phyloP scores from a whole-genome alignment of 1,139 yeast species.

The Candida albicans region DNA sequence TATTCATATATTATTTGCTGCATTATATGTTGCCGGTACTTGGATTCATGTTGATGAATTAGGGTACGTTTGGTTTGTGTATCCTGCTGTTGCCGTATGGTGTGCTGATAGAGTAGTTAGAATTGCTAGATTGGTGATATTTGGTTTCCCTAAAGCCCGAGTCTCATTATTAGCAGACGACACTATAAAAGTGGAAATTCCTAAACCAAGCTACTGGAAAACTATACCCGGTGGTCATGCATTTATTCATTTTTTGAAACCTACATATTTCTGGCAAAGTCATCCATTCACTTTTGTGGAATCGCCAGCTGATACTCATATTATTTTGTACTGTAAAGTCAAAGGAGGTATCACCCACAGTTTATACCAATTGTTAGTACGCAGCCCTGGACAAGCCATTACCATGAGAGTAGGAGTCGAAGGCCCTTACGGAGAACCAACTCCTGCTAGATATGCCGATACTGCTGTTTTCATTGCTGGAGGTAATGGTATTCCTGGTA shows the following conservation, averaged over 20 bases:
- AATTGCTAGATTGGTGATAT: slow-evolving; percentile 29
- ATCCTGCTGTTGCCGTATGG: slow-evolving; percentile 46
- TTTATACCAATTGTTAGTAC: slow-evolving; percentile 29
- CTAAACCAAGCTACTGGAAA: slow-evolving; percentile 42
- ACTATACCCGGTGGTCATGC: slow-evolving; percentile 53
- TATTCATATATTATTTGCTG: slow-evolving; percentile 43
- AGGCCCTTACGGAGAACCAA: slow-evolving; percentile 42
- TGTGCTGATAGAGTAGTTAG: slow-evolving; percentile 41
- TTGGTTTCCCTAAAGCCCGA: slow-evolving; percentile 41
- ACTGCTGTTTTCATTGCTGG: slow-evolving; percentile 45
- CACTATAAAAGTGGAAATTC: slow-evolving; percentile 40
- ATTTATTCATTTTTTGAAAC: slow-evolving; percentile 44
- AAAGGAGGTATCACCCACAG: slow-evolving; percentile 41
- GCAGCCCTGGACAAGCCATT: slow-evolving; percentile 25
- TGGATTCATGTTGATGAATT: slow-evolving; percentile 42
- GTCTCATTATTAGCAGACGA: slow-evolving; percentile 36
- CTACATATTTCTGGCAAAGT: slow-evolving; percentile 41
- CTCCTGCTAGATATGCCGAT: slow-evolving; percentile 29
- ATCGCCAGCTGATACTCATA: slow-evolving; percentile 16
- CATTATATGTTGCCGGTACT: slow-evolving; percentile 39
- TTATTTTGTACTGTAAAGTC: slow-evolving; percentile 32
- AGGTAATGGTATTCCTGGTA: slow-evolving; percentile 47
- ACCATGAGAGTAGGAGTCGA: slow-evolving; percentile 35
- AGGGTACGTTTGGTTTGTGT: slow-evolving; percentile 41
- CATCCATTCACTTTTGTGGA: slow-evolving; percentile 33